phyloP scores from a whole-genome alignment of 2,329 filamentous ascomycete species.

The Dryadomyces quercivorus region DNA sequence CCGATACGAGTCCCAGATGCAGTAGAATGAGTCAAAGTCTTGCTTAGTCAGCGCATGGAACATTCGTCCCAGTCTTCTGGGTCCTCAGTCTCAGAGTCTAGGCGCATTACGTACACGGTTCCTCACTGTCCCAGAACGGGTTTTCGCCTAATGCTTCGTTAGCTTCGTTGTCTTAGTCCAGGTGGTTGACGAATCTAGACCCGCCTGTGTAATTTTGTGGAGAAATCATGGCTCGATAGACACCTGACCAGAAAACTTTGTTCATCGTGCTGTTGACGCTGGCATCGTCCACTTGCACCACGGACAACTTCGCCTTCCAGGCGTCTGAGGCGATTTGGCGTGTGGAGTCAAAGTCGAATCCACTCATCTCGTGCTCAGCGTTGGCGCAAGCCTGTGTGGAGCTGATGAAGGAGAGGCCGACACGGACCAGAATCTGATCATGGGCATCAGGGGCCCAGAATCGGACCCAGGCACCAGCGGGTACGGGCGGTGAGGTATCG shows the following conservation, averaged over 20 bases:
- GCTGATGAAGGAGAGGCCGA: conserved; percentile 54
- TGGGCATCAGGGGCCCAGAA: conserved; percentile 30
- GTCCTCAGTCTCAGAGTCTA: no score
- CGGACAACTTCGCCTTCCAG: conserved; percentile 45
- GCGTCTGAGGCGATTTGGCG: conserved; percentile 34
- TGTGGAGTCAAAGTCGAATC: conserved; percentile 41
- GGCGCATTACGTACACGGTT: conserved; percentile 32
- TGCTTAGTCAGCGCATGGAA: background rate
- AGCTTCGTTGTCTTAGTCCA: background rate
- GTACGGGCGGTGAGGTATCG: conserved; percentile 22
- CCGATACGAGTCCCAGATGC: conserved; percentile 58
- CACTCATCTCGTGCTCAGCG: conserved; percentile 48
- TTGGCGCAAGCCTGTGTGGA: conserved; percentile 48
- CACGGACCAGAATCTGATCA: conserved; percentile 41
- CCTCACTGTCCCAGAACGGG: conserved; percentile 46
- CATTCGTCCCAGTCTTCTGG: no score
- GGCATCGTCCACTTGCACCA: conserved; percentile 35
- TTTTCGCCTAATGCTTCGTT: conserved; percentile 40
- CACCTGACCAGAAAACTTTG: conserved; percentile 57
- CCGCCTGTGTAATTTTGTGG: conserved; percentile 56
- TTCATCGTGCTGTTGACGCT: conserved; percentile 40
- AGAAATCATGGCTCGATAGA: conserved; percentile 56
- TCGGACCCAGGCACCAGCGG: conserved; percentile 40
- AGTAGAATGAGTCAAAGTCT: conserved; percentile 60
- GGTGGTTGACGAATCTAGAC: background rate